Conservation (phyloP, 2,329 filamentous ascomycete genomes). For the Penicillium sp. region DNA sequence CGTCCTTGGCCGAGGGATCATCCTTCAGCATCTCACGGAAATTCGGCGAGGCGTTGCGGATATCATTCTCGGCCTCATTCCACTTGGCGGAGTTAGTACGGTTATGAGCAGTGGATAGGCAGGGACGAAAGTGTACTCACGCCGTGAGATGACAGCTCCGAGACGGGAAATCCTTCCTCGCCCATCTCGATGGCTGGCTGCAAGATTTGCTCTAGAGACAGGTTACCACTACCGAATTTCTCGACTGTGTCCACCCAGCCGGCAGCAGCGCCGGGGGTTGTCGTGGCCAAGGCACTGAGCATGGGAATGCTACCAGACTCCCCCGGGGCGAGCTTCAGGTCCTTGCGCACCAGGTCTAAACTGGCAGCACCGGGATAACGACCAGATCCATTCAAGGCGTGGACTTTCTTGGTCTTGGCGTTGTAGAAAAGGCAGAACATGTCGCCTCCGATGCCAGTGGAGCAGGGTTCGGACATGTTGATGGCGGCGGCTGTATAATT, state of each 20-base stretch:
- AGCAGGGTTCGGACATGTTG: conserved; percentile 90
- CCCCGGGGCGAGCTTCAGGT: conserved; percentile 67
- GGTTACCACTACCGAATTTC: conserved; percentile 84
- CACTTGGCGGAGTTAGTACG: conserved; percentile 61
- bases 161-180: conserved; percentile 88
- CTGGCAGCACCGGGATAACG: conserved; percentile 72
- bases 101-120: too few relatives aligned
- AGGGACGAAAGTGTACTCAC: conserved; percentile 56
- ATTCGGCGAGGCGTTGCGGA: conserved; percentile 81
- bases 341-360: conserved; percentile 70
- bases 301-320: conserved; percentile 69
- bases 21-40: conserved; percentile 84
- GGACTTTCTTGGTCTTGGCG: conserved; percentile 78
- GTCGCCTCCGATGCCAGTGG: conserved; percentile 94
- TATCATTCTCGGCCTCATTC: conserved; percentile 63
- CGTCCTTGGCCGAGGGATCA: conserved; percentile 68
- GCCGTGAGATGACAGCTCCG: conserved; percentile 71
- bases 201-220: conserved; percentile 77
- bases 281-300: conserved; percentile 77
- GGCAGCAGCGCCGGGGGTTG: conserved; percentile 85
- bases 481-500: conserved; percentile 72
- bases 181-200: conserved; percentile 81
- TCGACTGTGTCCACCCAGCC: conserved; percentile 92
- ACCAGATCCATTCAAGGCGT: conserved; percentile 91
- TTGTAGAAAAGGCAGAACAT: conserved; percentile 96